These are phyloP conservation scores for Funneliformis mosseae DNA, from an alignment of 192 early-diverging fungal species.

Conservation along the genomic window DNA sequence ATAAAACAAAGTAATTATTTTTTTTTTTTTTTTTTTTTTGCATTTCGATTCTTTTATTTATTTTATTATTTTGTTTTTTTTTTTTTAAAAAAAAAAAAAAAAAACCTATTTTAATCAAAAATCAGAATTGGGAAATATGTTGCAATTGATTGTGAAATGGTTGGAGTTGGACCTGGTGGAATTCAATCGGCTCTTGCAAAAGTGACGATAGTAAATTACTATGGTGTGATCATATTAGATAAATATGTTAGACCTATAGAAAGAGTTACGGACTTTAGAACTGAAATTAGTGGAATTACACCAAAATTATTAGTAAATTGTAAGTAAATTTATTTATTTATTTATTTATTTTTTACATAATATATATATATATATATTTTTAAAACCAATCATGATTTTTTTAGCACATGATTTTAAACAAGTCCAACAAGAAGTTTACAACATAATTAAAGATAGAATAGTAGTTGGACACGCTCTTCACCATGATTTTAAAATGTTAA, in stretches of 20 bases:
- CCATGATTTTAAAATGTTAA: constrained; percentile 81
- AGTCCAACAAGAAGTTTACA: constrained; percentile 79
- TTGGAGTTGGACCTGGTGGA: constrained; percentile 89
- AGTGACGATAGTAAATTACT: constrained; percentile 92
- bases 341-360: neutral
- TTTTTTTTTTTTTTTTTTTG: neutral
- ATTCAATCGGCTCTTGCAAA: constrained; percentile 83
- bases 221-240: constrained; percentile 86
- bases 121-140: constrained; percentile 79
- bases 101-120: neutral
- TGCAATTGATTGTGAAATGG: constrained; percentile 99
- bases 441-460: constrained; percentile 81
- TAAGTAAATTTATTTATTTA: neutral
- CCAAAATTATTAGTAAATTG: constrained; percentile 57
- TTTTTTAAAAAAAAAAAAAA: neutral
- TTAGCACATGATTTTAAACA: constrained; percentile 71
- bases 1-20: neutral
- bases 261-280: constrained; percentile 90
- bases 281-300: constrained; percentile 90
- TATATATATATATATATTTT: neutral
- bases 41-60: no score
- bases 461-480: constrained; percentile 90
- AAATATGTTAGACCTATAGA: constrained; percentile 82
- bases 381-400: neutral
- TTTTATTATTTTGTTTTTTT: neutral